Evolutionary conservation across 2,329 filamentous ascomycete species (phyloP).

Genomic region (Lecanicillium sp.): DNA sequence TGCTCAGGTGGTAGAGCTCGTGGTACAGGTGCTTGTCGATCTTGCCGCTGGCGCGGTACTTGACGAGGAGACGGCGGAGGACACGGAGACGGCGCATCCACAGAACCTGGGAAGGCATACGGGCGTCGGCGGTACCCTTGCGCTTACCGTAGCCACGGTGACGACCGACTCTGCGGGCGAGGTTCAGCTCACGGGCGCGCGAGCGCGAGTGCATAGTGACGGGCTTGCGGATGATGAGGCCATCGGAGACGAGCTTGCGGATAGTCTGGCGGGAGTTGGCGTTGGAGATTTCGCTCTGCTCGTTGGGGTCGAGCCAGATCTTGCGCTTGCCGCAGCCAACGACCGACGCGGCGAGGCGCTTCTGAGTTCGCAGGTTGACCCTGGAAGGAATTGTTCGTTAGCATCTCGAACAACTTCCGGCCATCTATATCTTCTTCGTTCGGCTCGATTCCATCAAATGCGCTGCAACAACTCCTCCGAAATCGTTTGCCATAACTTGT

Average conservation of each 20-base stretch:
- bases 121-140: constrained; percentile 99
- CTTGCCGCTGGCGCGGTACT: constrained; percentile 99
- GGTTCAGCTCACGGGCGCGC: constrained; percentile 91
- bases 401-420: constrained; percentile 15
- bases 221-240: constrained; percentile 99
- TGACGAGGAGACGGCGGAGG: constrained; percentile 97
- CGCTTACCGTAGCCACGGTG: constrained; percentile 99
- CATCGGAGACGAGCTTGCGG: constrained; percentile 99
- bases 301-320: constrained; percentile 99
- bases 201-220: constrained; percentile 99
- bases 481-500: not conserved
- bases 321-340: constrained; percentile 99
- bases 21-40: constrained; percentile 99
- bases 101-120: constrained; percentile 97
- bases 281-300: constrained; percentile 98
- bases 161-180: constrained; percentile 88
- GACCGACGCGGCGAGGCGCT: constrained; percentile 98
- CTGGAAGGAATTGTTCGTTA: constrained; percentile 45
- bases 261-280: constrained; percentile 99
- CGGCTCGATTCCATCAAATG: constrained; percentile 13
- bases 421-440: not conserved
- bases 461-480: not conserved
- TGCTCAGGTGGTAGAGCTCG: constrained; percentile 99
- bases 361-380: constrained; percentile 99
- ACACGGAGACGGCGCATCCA: constrained; percentile 99